These are phyloP conservation scores for Martensiomyces pterosporus DNA, from an alignment of 192 early-diverging fungal species.

Conservation along the genomic window DNA sequence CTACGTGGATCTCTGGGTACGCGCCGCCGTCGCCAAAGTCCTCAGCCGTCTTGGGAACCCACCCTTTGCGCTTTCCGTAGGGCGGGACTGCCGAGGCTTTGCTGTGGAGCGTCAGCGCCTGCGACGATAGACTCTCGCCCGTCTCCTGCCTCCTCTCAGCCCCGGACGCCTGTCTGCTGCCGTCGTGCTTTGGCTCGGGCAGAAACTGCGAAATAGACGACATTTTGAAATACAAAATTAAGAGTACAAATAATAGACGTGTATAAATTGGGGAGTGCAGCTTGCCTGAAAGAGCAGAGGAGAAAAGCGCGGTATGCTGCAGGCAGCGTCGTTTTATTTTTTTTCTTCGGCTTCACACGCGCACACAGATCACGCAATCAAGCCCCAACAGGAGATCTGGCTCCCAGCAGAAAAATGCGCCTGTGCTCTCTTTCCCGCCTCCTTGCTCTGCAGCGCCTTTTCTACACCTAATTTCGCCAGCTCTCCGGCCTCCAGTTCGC, in stretches of 20 bases:
- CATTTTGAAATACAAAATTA: slow-evolving; percentile 13
- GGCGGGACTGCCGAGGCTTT: slow-evolving; percentile 51
- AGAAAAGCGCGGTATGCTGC: too few relatives aligned
- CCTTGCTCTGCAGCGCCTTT: slow-evolving; percentile 2
- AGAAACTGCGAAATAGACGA: slow-evolving; percentile 48
- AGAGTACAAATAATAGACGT: too few relatives aligned
- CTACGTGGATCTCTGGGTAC: slow-evolving; percentile 87
- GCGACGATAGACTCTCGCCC: neutral
- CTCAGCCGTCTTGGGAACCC: slow-evolving; percentile 68
- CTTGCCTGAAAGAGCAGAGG: too few relatives aligned
- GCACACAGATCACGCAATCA: too few relatives aligned
- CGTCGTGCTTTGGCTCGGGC: slow-evolving; percentile 39
- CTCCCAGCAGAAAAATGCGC: too few relatives aligned
- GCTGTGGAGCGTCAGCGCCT: neutral
- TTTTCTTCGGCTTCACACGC: too few relatives aligned
- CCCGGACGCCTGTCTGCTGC: neutral
- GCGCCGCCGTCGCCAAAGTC: slow-evolving; percentile 98
- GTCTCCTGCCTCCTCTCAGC: neutral
- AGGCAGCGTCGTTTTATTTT: too few relatives aligned
- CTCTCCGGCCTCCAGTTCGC: too few relatives aligned
- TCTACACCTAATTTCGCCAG: too few relatives aligned
- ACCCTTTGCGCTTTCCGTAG: slow-evolving; percentile 77
- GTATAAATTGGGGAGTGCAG: too few relatives aligned
- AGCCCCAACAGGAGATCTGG: too few relatives aligned
- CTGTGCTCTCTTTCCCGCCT: neutral